phyloP scores from a whole-genome alignment of 2,329 filamentous ascomycete genomes.

The Leptographium galeiforme region DNA sequence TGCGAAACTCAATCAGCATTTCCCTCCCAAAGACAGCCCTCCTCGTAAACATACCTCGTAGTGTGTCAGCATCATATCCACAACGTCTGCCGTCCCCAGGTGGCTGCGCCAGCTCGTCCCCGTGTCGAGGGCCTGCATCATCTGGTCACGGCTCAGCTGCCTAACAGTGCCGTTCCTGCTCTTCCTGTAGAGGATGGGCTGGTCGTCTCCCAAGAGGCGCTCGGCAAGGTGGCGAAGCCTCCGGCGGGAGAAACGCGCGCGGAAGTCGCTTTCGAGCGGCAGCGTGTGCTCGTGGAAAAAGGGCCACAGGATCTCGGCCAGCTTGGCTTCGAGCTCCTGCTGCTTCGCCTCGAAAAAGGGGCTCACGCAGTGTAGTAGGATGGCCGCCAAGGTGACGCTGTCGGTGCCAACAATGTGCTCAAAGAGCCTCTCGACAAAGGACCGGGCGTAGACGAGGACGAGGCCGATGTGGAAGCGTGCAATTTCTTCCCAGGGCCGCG shows the following conservation, averaged over 20 bases:
- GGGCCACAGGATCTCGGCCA: conserved; percentile 25
- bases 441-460: conserved; percentile 16
- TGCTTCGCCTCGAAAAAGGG: conserved; percentile 15
- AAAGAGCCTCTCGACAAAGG: conserved; percentile 24
- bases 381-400: conserved; percentile 8
- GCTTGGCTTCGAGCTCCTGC: conserved; percentile 17
- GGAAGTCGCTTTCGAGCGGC: conserved; percentile 21
- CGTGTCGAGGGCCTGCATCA: conserved; percentile 15
- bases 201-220: too few relatives aligned
- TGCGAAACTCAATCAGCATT: not conserved
- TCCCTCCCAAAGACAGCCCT: too few relatives aligned
- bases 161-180: too few relatives aligned
- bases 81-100: conserved; percentile 13
- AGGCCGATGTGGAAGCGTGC: conserved; percentile 21
- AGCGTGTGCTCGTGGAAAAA: conserved; percentile 20
- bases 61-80: conserved; percentile 30
- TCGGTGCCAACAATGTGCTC: conserved; percentile 15
- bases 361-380: conserved; percentile 13
- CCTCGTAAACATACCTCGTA: conserved; percentile 22
- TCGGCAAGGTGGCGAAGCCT: too few relatives aligned
- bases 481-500: conserved; percentile 24
- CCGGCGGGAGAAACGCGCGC: not conserved
- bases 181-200: too few relatives aligned
- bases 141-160: too few relatives aligned
- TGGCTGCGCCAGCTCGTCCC: conserved; percentile 10